Conservation (phyloP, 371 early-diverging fungal species). For the Mucor racemosus region DNA sequence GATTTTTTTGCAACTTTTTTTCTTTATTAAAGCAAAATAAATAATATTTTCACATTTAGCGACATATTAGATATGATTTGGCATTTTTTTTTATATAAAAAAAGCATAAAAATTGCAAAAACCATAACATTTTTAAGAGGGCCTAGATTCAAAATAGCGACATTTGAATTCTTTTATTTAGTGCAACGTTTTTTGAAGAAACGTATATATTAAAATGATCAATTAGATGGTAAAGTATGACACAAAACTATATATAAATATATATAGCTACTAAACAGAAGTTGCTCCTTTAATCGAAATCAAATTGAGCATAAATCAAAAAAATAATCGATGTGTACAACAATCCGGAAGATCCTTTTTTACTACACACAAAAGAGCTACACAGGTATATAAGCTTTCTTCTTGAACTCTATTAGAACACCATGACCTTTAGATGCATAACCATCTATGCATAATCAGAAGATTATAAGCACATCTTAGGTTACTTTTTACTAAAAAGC, state of each 20-base stretch:
- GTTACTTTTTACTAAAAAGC: background rate
- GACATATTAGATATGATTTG: too few species aligned
- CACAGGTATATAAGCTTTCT: background rate
- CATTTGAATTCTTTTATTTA: background rate
- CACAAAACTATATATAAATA: background rate
- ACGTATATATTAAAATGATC: background rate
- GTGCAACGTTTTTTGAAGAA: background rate
- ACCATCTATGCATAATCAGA: background rate
- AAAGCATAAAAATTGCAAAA: too few species aligned
- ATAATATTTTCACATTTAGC: too few species aligned
- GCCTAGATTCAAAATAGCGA: background rate
- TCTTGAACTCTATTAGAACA: background rate
- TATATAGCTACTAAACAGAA: background rate
- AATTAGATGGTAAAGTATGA: background rate
- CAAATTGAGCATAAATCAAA: background rate
- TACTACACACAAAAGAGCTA: background rate
- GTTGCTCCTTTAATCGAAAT: background rate
- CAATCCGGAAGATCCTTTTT: background rate
- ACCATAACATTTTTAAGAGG: background rate
- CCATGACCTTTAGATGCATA: background rate
- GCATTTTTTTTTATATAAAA: too few species aligned
- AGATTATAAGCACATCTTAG: background rate
- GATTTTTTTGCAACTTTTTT: too few species aligned
- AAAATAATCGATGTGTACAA: background rate
- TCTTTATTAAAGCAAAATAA: too few species aligned